Base-by-base conservation (phyloP, 345 rosid genomes). In the Aquilaria yunnanensis region DNA sequence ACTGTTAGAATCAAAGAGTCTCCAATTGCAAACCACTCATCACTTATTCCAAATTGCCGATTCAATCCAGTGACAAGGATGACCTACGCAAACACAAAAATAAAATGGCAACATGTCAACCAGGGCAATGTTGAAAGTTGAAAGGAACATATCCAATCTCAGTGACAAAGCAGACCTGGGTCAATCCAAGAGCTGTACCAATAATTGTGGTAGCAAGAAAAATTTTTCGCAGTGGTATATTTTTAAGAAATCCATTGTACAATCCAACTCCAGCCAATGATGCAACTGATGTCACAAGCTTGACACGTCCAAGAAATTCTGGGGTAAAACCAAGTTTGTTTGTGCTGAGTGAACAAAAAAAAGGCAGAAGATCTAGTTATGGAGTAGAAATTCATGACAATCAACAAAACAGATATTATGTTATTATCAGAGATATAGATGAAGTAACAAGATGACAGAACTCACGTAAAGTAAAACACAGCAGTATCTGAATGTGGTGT, bases 401-500 rank as follows among this genome's bases (percentile, higher is more conserved):
- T 16, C 14, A 54, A 43, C 31, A 9, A 59, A 63, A 58, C 49
- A 31, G 46, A 50, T 43, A 51, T 51, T 54, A 50, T 31, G 50
- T 37, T 37, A 37, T 37, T 37, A 48, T 14, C 14, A 54, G 34
- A 23, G 7, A 59, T 62, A 58, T 48, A 31, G 41, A 50, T 47
- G 49, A 47, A 52, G 50, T 32, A 51, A 51, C 47, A 60, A 51
- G 63, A 5, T 16, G 63, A 57, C 16, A 41, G 64, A 32, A 68
- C 83, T 66, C 85, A 90, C 99, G 96, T 85, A 88, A 90, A 94
- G 81, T 81, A 90, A 84, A 94, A 90, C 96, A 90, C 83, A 63
- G 97, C 99, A 59, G 96, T 86, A 63, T 94, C 99, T 30, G 99
- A 94, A 9, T 86, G 97, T 2, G 97, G 99, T n/a, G 97, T 94